These are phyloP conservation scores for Entomortierella beljakovae DNA, from an alignment of 192 early-diverging fungal species.

Conservation along the genomic window DNA sequence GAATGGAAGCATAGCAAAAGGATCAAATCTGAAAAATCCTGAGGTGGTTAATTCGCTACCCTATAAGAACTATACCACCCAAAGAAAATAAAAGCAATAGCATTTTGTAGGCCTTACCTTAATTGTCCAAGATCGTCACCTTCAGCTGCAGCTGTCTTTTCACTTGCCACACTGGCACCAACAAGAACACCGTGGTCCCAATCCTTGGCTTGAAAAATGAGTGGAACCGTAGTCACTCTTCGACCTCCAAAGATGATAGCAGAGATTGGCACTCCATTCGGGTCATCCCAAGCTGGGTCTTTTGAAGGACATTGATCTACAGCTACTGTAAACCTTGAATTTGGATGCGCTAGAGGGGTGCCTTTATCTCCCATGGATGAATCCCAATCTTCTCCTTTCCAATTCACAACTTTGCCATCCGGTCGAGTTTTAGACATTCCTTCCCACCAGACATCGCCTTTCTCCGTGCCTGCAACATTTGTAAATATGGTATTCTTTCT, in stretches of 20 bases:
- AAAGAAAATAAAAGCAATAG: neutral
- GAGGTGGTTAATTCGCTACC: no score
- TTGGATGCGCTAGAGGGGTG: conserved; percentile 44
- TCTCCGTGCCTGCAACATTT: conserved; percentile 37
- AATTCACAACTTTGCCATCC: conserved; percentile 40
- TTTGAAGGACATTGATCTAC: conserved; percentile 46
- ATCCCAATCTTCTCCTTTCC: conserved; percentile 48
- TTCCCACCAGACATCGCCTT: conserved; percentile 53
- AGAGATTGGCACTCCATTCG: conserved; percentile 50
- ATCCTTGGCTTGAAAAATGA: conserved; percentile 50
- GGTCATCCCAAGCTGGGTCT: conserved; percentile 51
- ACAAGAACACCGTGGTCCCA: conserved; percentile 53
- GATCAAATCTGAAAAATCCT: conserved; percentile 29
- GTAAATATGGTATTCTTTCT: conserved; percentile 45
- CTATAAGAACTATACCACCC: no score
- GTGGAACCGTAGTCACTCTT: conserved; percentile 41
- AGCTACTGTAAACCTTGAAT: conserved; percentile 45
- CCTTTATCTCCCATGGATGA: conserved; percentile 43
- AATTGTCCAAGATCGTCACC: conserved; percentile 45
- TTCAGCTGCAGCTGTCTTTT: conserved; percentile 52
- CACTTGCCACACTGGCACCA: conserved; percentile 45
- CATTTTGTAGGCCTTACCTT: conserved; percentile 11
- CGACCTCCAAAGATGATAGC: conserved; percentile 54
- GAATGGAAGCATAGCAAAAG: conserved; percentile 53
- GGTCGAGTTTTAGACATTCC: conserved; percentile 47